Evolutionary conservation across 2,329 filamentous ascomycete genomes (phyloP).

Genomic region (Endothia cerciana): DNA sequence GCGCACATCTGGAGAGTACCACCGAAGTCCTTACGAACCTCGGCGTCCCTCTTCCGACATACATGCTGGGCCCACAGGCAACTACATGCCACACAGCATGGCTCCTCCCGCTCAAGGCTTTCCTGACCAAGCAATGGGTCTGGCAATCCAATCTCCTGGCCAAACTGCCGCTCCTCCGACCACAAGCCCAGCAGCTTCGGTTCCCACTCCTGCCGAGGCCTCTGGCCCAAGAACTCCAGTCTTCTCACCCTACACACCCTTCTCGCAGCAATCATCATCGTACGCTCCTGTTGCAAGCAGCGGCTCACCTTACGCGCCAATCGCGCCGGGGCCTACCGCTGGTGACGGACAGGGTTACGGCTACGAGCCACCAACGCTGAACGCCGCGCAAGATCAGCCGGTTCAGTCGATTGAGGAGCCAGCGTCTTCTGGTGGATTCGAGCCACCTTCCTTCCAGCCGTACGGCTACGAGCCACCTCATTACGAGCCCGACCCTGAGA

Average conservation of each 20-base stretch:
- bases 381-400: constrained; percentile 36
- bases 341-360: constrained; percentile 54
- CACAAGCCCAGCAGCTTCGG: constrained; percentile 28
- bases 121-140: constrained; percentile 31
- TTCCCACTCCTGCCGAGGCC: constrained; percentile 9
- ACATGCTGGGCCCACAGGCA: constrained; percentile 38
- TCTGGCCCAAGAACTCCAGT: constrained; percentile 16
- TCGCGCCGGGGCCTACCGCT: constrained; percentile 17
- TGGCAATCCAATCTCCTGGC: constrained; percentile 36
- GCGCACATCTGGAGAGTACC: constrained; percentile 48
- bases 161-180: constrained; percentile 29
- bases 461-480: constrained; percentile 62
- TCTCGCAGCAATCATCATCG: constrained; percentile 26
- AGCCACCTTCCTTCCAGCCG: constrained; percentile 65
- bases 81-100: constrained; percentile 40
- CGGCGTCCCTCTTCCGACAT: constrained; percentile 46
- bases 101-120: constrained; percentile 39
- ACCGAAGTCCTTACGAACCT: constrained; percentile 47
- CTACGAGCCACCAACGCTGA: constrained; percentile 53
- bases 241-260: constrained; percentile 24
- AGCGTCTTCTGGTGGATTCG: constrained; percentile 52
- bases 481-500: constrained; percentile 53
- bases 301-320: constrained; percentile 21
- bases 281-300: constrained; percentile 28
- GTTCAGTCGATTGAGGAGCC: constrained; percentile 34